Conservation (phyloP, 2,329 filamentous ascomycete genomes). For the Cladosporium sp. region DNA sequence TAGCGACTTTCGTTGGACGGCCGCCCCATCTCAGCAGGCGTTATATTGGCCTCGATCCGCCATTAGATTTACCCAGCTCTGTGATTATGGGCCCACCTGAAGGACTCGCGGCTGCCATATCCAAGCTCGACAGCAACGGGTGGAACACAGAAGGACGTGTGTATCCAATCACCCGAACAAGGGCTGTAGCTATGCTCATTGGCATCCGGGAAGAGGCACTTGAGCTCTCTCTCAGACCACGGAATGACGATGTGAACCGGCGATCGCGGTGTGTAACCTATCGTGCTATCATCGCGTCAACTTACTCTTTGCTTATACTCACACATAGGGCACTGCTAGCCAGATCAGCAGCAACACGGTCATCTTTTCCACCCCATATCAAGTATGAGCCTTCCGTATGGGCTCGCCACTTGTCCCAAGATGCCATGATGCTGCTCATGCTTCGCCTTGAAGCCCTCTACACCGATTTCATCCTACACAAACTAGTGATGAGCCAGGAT, state of each 20-base stretch:
- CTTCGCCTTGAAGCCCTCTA: conserved; percentile 10
- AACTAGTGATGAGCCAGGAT: conserved; percentile 5
- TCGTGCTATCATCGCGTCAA: not conserved
- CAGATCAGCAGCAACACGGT: not conserved
- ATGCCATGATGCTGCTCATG: not conserved
- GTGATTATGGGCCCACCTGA: not conserved
- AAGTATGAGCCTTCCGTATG: not conserved
- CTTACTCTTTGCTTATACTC: not conserved
- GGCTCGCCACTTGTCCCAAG: no score
- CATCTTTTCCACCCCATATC: not conserved
- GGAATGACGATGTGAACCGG: not conserved
- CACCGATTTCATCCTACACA: conserved; percentile 15
- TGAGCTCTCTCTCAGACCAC: not conserved
- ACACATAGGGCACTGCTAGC: not conserved
- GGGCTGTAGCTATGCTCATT: not conserved
- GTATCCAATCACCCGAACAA: not conserved
- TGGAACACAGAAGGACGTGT: not conserved
- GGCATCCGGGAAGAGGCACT: not conserved
- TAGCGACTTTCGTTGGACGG: conserved; percentile 17
- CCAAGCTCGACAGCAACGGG: not conserved
- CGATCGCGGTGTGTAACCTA: not conserved
- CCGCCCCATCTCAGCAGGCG: conserved; percentile 16
- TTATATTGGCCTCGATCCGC: conserved; percentile 3
- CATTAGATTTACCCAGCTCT: conserved; percentile 3
- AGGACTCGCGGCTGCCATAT: not conserved